A percentile compares a stretch with the other conserved stretches of the same genome.
Evolutionary conservation across 1,284 basidiomycete genomes (phyloP).

Genomic region (Omphalotus olearius): DNA sequence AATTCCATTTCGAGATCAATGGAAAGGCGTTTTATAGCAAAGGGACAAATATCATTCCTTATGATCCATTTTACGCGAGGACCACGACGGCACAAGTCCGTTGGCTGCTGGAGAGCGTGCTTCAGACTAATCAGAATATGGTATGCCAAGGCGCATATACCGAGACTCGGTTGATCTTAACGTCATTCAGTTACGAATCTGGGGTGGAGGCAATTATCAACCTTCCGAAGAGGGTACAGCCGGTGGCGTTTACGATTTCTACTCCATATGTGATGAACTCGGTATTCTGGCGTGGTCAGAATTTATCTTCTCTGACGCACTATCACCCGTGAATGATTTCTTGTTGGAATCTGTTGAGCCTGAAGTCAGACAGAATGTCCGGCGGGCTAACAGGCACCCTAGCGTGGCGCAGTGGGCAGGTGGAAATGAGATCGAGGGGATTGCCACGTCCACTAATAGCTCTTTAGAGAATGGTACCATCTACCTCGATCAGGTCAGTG

Average conservation of each 20-base stretch:
- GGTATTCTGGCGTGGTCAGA: slow-evolving; percentile 66
- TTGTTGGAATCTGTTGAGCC: slow-evolving; percentile 48
- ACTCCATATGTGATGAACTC: slow-evolving; percentile 56
- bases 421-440: slow-evolving; percentile 59
- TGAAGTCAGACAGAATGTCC: slow-evolving; percentile 57
- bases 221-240: slow-evolving; percentile 35
- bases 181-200: slow-evolving; percentile 44
- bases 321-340: slow-evolving; percentile 54
- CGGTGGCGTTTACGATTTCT: slow-evolving; percentile 53
- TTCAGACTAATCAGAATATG: slow-evolving; percentile 56
- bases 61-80: slow-evolving; percentile 55
- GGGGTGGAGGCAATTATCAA: slow-evolving; percentile 55
- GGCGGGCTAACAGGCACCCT: slow-evolving; percentile 51
- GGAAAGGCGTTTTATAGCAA: slow-evolving; percentile 51
- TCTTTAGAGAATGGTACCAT: slow-evolving; percentile 36
- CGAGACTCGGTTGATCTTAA: not conserved
- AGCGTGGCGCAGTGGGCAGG: slow-evolving; percentile 61
- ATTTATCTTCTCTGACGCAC: slow-evolving; percentile 56
- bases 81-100: slow-evolving; percentile 45
- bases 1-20: slow-evolving; percentile 58
- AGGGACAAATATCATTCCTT: slow-evolving; percentile 57
- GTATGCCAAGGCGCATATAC: slow-evolving; percentile 23
- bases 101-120: slow-evolving; percentile 55
- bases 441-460: slow-evolving; percentile 36
- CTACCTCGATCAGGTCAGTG: slow-evolving; percentile 43